phyloP scores from a whole-genome alignment of 306 rosid genomes.

The Fagus sylvatica region DNA sequence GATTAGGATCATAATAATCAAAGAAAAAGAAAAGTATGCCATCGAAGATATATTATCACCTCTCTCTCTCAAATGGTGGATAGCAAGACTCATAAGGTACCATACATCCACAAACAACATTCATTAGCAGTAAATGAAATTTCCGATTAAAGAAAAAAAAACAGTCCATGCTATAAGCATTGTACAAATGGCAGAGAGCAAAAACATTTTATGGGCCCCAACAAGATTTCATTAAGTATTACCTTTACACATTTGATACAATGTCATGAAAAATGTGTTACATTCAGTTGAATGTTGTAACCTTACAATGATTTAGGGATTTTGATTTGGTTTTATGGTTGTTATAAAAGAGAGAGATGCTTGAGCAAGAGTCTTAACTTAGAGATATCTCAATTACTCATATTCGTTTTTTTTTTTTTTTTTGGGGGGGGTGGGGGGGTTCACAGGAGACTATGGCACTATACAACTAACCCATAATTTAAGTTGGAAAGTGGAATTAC shows the following conservation, averaged over 20 bases:
- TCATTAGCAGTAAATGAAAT: not conserved
- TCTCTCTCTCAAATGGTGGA: not conserved
- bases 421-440: too few species aligned
- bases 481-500: not conserved
- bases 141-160: not conserved
- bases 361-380: not conserved
- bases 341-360: not conserved
- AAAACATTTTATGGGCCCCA: not conserved
- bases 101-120: not conserved
- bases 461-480: not conserved
- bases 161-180: not conserved
- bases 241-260: not conserved
- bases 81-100: not conserved
- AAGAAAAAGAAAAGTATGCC: not conserved
- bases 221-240: not conserved
- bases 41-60: conserved; percentile 10
- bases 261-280: not conserved
- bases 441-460: too few species aligned
- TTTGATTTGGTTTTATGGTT: not conserved
- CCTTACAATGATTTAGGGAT: not conserved
- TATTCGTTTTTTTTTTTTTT: not conserved
- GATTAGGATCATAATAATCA: conserved; percentile 19
- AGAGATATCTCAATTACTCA: not conserved
- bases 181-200: not conserved
- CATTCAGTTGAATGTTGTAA: not conserved